phyloP scores from a whole-genome alignment of 768 basidiomycete genomes.

The Rhodotorula babjevae region DNA sequence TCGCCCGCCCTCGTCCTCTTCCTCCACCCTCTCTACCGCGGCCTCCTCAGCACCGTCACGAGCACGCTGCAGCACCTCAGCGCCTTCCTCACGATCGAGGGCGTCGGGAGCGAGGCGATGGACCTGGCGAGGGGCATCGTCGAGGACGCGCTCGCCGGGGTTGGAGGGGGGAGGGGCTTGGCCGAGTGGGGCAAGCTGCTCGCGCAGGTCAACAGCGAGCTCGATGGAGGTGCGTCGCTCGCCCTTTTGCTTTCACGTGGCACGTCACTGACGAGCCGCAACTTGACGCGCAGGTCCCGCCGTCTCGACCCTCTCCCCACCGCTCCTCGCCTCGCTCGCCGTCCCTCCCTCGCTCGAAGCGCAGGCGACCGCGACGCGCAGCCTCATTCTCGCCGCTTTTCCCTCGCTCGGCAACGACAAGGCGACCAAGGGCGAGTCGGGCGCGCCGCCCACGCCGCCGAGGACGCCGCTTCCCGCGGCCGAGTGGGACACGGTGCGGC shows the following conservation, averaged over 20 bases:
- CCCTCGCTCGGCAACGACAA: background rate
- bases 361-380: background rate
- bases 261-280: too few species aligned
- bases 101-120: background rate
- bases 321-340: background rate
- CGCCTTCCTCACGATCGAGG: background rate
- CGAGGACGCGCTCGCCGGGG: background rate
- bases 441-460: background rate
- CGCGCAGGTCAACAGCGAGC: background rate
- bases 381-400: background rate
- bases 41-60: background rate
- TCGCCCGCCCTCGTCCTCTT: background rate
- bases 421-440: background rate
- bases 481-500: constrained; percentile 5
- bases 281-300: background rate
- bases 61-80: background rate
- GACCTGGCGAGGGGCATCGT: constrained; percentile 1
- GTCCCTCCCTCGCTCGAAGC: background rate
- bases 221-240: background rate
- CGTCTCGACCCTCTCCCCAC: background rate
- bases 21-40: constrained; percentile 8
- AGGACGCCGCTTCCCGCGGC: background rate
- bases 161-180: background rate
- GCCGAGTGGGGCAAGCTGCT: background rate
- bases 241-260: background rate